Evolutionary conservation across 495 filamentous ascomycete genomes (phyloP).

Genomic region (Hypoxylon subgilvum): DNA sequence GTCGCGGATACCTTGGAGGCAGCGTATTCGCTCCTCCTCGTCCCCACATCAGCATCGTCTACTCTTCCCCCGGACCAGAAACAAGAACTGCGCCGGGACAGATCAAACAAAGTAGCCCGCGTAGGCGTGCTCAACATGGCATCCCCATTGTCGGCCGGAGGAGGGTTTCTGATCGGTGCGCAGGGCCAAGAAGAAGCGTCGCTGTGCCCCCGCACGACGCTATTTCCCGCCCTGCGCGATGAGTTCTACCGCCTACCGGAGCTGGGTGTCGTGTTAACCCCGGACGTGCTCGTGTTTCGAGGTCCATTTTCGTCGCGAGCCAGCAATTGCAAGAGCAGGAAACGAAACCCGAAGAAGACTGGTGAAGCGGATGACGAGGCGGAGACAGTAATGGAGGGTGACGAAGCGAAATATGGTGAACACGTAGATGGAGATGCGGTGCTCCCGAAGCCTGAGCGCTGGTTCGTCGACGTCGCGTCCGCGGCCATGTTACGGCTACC

Average conservation of each 20-base stretch:
- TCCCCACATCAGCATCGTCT: constrained; percentile 13
- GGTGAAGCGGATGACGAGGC: constrained; percentile 45
- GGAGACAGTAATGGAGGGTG: background rate
- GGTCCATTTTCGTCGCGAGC: background rate
- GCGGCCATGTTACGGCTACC: constrained; percentile 62
- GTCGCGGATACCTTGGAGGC: constrained; percentile 56
- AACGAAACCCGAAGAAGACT: background rate
- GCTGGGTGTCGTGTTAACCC: constrained; percentile 63
- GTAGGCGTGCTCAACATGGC: constrained; percentile 68
- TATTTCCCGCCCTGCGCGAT: constrained; percentile 60
- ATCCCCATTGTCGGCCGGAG: constrained; percentile 60
- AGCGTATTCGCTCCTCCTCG: constrained; percentile 43
- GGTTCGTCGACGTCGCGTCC: constrained; percentile 64
- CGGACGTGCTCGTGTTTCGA: constrained; percentile 47
- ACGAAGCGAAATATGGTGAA: background rate
- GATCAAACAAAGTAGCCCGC: constrained; percentile 26
- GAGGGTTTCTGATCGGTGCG: constrained; percentile 63
- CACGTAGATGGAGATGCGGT: constrained; percentile 38
- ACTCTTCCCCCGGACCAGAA: background rate
- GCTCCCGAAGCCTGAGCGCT: constrained; percentile 42
- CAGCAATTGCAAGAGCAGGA: no score
- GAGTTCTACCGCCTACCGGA: constrained; percentile 63
- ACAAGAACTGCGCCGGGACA: constrained; percentile 39
- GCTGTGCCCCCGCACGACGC: constrained; percentile 68
- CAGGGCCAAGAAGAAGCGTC: constrained; percentile 68